Conservation (phyloP, 805 yeast species). For the Wickerhamomyces chambardii region DNA sequence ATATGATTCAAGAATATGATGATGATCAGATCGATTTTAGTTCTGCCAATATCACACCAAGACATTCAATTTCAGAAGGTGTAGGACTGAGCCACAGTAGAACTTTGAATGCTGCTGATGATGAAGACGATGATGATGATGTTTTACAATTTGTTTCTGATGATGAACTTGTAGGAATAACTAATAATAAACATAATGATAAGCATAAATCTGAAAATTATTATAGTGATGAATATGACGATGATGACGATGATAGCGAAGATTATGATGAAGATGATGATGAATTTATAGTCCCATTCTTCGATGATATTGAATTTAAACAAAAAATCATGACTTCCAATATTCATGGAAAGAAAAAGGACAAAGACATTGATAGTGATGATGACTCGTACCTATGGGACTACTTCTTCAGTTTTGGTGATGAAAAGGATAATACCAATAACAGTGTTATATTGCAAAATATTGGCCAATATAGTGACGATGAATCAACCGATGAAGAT, state of each 20-base stretch:
- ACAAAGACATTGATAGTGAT: constrained; percentile 16
- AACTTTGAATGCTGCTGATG: too few species aligned
- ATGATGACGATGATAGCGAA: constrained; percentile 3
- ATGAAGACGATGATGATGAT: constrained; percentile 32
- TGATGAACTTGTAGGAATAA: constrained; percentile 10
- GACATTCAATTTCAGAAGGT: constrained; percentile 22
- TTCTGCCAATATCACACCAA: constrained; percentile 20
- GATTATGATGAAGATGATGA: constrained; percentile 19
- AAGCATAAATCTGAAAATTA: constrained; percentile 3
- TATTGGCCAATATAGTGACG: constrained; percentile 40
- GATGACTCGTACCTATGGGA: constrained; percentile 72
- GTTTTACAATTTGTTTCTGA: constrained; percentile 23
- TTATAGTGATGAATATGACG: constrained; percentile 9
- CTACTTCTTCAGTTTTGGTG: constrained; percentile 50
- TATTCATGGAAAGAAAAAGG: not conserved
- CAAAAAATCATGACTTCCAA: constrained; percentile 5
- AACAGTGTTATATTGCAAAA: constrained; percentile 7
- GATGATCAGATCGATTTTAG: constrained; percentile 15
- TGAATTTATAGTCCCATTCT: constrained; percentile 35
- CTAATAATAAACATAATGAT: constrained; percentile 9
- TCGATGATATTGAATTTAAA: constrained; percentile 25
- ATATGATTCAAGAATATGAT: constrained; percentile 29
- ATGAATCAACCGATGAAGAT: constrained; percentile 94
- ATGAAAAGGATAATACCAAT: constrained; percentile 17
- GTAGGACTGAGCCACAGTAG: constrained; percentile 12